Base-by-base conservation (phyloP, 768 basidiomycete genomes). In the Tricholoma sp. region DNA sequence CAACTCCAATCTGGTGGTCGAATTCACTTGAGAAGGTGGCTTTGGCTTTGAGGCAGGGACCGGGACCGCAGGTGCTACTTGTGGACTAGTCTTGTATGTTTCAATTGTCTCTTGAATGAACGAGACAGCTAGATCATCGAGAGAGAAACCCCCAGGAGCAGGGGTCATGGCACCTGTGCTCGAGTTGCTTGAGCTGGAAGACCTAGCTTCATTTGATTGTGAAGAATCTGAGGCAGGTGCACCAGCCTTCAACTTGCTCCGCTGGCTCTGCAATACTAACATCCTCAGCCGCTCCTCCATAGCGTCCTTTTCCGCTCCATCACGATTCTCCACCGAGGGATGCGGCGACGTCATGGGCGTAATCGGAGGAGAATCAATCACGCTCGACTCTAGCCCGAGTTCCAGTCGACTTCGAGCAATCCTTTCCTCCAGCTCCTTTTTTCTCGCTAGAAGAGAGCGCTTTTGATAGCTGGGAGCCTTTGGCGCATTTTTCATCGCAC, bases 61-160 rank as follows among this genome's bases (percentile, higher is more conserved):
- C 14, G 51, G 52, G 12, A 50, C 46, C 9, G 56, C 34, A 1
- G 58, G 18, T 11, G 63, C 24, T 14, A 59, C 63, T 50, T 43
- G 34, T 9, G 69, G 56, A 3, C 63, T 64, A 5, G 74, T 67
- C 54, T 75, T 72, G 45, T 72, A 66, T 9, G 73, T 74, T 66
- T 81, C 76, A 37, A 84, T 80, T 14, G 82, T 76, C 68, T 83
- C 79, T 0, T 78, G 74, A 57, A 85, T 84, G 61, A 85, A 82
- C 0, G 81, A 81, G 50, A 76, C 73, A 0, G 83, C 83, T 32
- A 85, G 69, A 50, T 82, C 79, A 37, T 83, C 82, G 34, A 84
- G 62, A n/a, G 75, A 73, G 53, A 72, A 70, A 47, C 43, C 19
- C 31, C 16, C n/a, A 50, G 29, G 8, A 18, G 47, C 47, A n/a